These are phyloP conservation scores for Beverwykella pulmonaria DNA, from an alignment of 495 filamentous ascomycete genomes.

Conservation along the genomic window DNA sequence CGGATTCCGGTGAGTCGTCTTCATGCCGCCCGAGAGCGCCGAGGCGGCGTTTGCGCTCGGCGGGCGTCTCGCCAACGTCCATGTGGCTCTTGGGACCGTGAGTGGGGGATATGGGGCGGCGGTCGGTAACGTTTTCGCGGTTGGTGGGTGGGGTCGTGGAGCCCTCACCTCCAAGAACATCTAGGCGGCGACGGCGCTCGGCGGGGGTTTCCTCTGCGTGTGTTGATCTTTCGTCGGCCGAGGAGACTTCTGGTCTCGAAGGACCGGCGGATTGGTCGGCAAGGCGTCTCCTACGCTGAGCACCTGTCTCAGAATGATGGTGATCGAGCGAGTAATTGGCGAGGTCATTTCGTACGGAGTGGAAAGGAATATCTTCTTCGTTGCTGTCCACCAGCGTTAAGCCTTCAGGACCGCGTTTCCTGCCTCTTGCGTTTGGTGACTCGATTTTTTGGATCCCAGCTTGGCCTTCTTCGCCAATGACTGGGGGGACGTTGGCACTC, in stretches of 20 bases:
- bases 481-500: constrained; percentile 19
- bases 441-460: constrained; percentile 29
- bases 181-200: constrained; percentile 46
- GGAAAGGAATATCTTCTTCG: constrained; percentile 46
- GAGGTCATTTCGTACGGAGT: constrained; percentile 53
- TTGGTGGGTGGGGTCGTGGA: constrained; percentile 8
- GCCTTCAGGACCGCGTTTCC: constrained; percentile 30
- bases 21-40: constrained; percentile 74
- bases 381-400: constrained; percentile 31
- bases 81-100: constrained; percentile 40
- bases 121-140: background rate
- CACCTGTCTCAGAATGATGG: constrained; percentile 44
- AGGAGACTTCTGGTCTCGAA: background rate
- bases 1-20: constrained; percentile 45
- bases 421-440: constrained; percentile 15
- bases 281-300: constrained; percentile 55
- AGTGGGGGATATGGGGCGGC: background rate
- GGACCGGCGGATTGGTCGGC: constrained; percentile 30
- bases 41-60: constrained; percentile 78
- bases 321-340: constrained; percentile 49
- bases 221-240: background rate
- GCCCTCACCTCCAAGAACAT: constrained; percentile 52
- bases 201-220: constrained; percentile 29
- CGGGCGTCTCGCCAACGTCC: constrained; percentile 73
- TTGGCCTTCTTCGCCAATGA: constrained; percentile 33